phyloP scores from a whole-genome alignment of 495 filamentous ascomycete species.

The Penicillium turbatum region DNA sequence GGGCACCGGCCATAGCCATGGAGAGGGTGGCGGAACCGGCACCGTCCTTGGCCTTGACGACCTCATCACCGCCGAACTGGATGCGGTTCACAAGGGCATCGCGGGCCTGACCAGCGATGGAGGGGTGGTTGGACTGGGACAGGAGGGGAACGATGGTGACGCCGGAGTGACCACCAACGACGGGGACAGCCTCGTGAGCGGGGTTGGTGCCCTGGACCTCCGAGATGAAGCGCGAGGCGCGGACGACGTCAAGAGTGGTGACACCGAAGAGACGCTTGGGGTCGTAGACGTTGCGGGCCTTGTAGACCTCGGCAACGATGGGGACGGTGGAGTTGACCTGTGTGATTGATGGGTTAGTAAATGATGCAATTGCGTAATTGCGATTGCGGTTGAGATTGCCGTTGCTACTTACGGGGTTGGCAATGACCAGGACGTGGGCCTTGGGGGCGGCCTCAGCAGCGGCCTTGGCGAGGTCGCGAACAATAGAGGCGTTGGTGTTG shows the following conservation, averaged over 20 bases:
- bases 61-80: slow-evolving; percentile 99
- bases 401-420: slow-evolving; percentile 70
- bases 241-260: slow-evolving; percentile 97
- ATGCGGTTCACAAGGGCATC: slow-evolving; percentile 86
- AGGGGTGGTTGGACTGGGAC: slow-evolving; percentile 84
- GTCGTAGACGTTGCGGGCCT: slow-evolving; percentile 90
- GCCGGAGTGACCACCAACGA: slow-evolving; percentile 95
- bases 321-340: slow-evolving; percentile 96
- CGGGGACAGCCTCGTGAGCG: slow-evolving; percentile 85
- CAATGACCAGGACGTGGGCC: slow-evolving; percentile 94
- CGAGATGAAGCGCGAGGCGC: slow-evolving; percentile 94
- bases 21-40: slow-evolving; percentile 96
- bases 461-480: slow-evolving; percentile 97
- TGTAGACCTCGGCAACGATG: slow-evolving; percentile 95
- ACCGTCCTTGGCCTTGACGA: slow-evolving; percentile 98
- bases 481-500: slow-evolving; percentile 99
- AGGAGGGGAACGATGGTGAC: slow-evolving; percentile 97
- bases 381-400: background rate
- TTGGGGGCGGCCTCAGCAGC: slow-evolving; percentile 82
- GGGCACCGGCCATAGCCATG: slow-evolving; percentile 98
- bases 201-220: slow-evolving; percentile 89
- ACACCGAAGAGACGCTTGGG: slow-evolving; percentile 98
- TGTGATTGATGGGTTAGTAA: slow-evolving; percentile 8
- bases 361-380: background rate
- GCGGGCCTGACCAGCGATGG: slow-evolving; percentile 67